A percentile compares a stretch with the other conserved stretches of the same genome.
These are phyloP conservation scores for Fusarium annulatum DNA, from an alignment of 2,329 filamentous ascomycete species.

Conservation along the genomic window DNA sequence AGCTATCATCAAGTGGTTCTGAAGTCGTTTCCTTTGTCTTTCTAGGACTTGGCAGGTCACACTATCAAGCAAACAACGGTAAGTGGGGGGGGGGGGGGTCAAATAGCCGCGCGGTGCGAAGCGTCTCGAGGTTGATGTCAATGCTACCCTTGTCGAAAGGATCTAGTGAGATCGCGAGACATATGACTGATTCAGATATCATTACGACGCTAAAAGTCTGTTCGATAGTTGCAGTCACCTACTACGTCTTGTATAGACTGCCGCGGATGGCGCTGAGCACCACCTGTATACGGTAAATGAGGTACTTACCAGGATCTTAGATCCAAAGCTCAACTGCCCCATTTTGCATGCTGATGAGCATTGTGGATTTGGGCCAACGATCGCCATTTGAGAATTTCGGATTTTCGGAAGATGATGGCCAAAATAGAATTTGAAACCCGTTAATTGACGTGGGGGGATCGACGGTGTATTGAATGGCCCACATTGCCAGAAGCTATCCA, in stretches of 20 bases:
- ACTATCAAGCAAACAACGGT: slow-evolving; percentile 20
- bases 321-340: slow-evolving; percentile 13
- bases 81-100: background rate
- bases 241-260: background rate
- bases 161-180: slow-evolving; percentile 17
- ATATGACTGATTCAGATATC: slow-evolving; percentile 15
- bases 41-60: slow-evolving; percentile 11
- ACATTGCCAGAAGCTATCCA: slow-evolving; percentile 5
- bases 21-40: slow-evolving; percentile 23
- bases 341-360: slow-evolving; percentile 38
- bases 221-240: slow-evolving; percentile 3
- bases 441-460: slow-evolving; percentile 19
- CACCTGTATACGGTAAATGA: background rate
- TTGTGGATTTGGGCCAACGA: background rate
- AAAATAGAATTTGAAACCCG: slow-evolving; percentile 28
- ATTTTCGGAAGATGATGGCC: slow-evolving; percentile 18
- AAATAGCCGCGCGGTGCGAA: slow-evolving; percentile 37
- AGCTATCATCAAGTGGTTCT: background rate
- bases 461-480: slow-evolving; percentile 1
- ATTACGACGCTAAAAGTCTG: slow-evolving; percentile 11
- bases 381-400: slow-evolving; percentile 9
- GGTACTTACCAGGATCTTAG: background rate
- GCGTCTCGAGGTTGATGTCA: slow-evolving; percentile 16
- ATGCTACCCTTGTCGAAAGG: slow-evolving; percentile 1
- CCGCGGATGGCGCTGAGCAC: slow-evolving; percentile 1